Percentiles rank a stretch among this genome's conserved stretches.
Evolutionary conservation across 139 green algal genomes (phyloP).

Genomic region (Axilococcus clingmanii): DNA sequence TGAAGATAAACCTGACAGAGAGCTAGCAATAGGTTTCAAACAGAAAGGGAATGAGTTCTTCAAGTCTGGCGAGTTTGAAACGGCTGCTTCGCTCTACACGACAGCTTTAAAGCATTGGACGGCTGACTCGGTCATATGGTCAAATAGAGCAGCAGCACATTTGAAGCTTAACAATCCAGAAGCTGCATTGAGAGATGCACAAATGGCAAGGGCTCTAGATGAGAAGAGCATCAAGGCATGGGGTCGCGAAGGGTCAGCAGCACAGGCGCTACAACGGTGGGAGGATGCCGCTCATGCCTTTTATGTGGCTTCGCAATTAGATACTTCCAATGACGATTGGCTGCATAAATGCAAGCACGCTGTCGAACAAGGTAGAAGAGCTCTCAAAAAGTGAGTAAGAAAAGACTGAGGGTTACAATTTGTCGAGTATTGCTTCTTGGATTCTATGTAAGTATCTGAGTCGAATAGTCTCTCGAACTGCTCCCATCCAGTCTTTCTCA

Average conservation of each 20-base stretch:
- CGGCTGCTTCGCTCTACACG: neutral
- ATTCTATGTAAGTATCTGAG: conserved; percentile 1
- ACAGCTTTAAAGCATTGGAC: conserved; percentile 1
- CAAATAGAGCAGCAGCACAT: conserved; percentile 8
- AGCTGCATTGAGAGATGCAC: conserved; percentile 6
- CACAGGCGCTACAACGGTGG: conserved; percentile 5
- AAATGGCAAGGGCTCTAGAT: conserved; percentile 3
- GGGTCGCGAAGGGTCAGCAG: conserved; percentile 8
- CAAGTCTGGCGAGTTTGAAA: neutral
- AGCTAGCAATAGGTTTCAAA: neutral
- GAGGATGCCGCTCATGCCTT: conserved; percentile 8
- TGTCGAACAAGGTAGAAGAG: conserved; percentile 2
- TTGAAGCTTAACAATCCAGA: conserved; percentile 1
- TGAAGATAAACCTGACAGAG: neutral
- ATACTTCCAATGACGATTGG: conserved; percentile 1
- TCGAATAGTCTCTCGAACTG: neutral
- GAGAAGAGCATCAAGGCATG: conserved; percentile 4
- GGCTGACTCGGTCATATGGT: neutral
- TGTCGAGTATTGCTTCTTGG: neutral
- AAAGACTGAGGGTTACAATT: neutral
- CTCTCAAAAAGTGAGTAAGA: too few species aligned
- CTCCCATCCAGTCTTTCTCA: neutral
- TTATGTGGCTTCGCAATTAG: conserved; percentile 2
- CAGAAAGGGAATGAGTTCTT: conserved; percentile 4
- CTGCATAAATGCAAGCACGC: neutral